Conservation (phyloP, 371 early-diverging fungal species). For the Haplosporangium sp. region DNA sequence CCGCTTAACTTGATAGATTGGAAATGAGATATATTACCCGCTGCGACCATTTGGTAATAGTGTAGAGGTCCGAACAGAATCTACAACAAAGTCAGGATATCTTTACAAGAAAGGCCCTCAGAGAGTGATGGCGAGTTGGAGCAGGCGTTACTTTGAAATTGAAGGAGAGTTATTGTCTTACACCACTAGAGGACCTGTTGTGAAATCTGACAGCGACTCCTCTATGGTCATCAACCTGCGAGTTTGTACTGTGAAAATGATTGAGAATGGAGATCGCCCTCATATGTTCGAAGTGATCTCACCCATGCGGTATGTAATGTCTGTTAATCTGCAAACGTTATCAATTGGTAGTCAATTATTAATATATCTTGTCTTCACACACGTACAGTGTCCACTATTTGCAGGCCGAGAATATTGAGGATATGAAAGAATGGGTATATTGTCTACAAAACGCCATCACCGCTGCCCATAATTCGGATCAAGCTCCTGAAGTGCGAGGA, state of each 20-base stretch:
- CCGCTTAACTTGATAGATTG: conserved; percentile 23
- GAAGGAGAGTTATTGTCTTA: conserved; percentile 72
- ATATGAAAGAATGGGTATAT: conserved; percentile 85
- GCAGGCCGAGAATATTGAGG: conserved; percentile 86
- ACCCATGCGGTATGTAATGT: conserved; percentile 69
- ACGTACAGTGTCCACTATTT: conserved; percentile 67
- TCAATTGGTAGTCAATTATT: background rate
- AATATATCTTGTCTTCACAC: background rate
- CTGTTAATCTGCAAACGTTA: background rate
- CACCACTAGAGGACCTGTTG: conserved; percentile 59
- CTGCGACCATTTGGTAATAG: conserved; percentile 47
- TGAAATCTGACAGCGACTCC: conserved; percentile 58
- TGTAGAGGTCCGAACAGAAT: conserved; percentile 23
- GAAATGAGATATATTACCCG: conserved; percentile 57
- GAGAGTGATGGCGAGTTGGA: conserved; percentile 80
- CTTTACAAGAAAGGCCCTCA: conserved; percentile 79
- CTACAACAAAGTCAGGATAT: conserved; percentile 74
- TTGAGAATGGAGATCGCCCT: conserved; percentile 77
- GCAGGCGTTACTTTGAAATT: conserved; percentile 78
- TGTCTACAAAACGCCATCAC: conserved; percentile 78
- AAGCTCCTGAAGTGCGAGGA: conserved; percentile 55
- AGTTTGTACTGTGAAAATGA: conserved; percentile 82
- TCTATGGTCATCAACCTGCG: conserved; percentile 71
- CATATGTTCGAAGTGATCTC: conserved; percentile 90
- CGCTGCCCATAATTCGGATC: conserved; percentile 71